Base-by-base conservation (phyloP, 2,329 filamentous ascomycete species). In the Phoma sp. region DNA sequence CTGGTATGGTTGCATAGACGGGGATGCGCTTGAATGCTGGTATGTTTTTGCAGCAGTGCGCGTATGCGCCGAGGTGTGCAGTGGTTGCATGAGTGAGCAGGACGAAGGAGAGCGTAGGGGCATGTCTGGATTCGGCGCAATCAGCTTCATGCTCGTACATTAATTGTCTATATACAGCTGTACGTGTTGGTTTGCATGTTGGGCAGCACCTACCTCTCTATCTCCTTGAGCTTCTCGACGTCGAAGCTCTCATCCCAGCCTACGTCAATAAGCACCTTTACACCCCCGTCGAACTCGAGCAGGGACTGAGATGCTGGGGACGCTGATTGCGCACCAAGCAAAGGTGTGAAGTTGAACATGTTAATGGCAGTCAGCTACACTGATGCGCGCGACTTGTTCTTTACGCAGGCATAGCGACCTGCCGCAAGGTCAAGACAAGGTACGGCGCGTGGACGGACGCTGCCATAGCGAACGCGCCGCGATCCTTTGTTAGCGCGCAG, bases 221-320 rank as follows among this genome's bases (percentile, higher is more conserved):
- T 84, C 77, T 95, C 90, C 66, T 87, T 87, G 47, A 99, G 85
- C 80, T 91, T 89, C 58, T 85, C 84, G 29, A 86, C 85, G 70
- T 96, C 89, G 72, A 99, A 98, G 2, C 85, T 84, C 73, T 96
- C 91, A 72, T 98, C 93, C 95, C 95, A 99, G 56, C 95, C 95
- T 39, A 97, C 88, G 72, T 97, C 93, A 33, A 99, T 86, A 48
- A 99, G 83, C 47, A 99, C 86, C 76, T 98, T 98, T 78, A 99
- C 89, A 55, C 93, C 95, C 61, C 93, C 93, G 79, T 99, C 95
- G 51, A 99, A 89, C 79, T 98, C 93, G 42, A 99, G 81, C 32
- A 99, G 85, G n/a, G 95, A 98, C 75, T 97, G 92, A 60, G 92
- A 96, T 38, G 93, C 93, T 54, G 87, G 82, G 41, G 91, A 95